A percentile compares a stretch with the other conserved stretches of the same genome.
Conservation (phyloP, 1,284 basidiomycete genomes). For the Apiotrichum laibachii region DNA sequence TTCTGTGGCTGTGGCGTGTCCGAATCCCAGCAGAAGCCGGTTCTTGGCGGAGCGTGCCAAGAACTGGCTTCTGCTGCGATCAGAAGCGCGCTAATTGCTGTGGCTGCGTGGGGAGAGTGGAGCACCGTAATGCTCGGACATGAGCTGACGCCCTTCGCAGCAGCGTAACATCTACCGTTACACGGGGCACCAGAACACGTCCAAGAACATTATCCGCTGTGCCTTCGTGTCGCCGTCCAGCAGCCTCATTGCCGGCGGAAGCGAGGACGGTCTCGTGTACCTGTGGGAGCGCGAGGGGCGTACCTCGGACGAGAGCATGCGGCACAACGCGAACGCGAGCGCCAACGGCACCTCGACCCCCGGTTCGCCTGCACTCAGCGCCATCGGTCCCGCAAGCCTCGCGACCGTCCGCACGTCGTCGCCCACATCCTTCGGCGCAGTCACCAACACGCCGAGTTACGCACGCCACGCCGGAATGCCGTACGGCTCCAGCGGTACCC, state of each 20-base stretch:
- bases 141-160: constrained; percentile 22
- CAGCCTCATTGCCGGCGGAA: constrained; percentile 51
- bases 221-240: constrained; percentile 49
- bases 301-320: constrained; percentile 10
- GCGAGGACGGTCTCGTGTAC: constrained; percentile 50
- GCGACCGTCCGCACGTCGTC: constrained; percentile 8
- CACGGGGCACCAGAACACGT: constrained; percentile 56
- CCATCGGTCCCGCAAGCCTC: not conserved
- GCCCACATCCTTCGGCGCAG: not conserved
- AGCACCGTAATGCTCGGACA: not conserved
- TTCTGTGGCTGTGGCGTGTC: too few species aligned
- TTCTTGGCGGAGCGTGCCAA: too few species aligned
- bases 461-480: too few species aligned
- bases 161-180: constrained; percentile 53
- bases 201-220: constrained; percentile 54
- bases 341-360: constrained; percentile 4
- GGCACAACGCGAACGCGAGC: not conserved
- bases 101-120: too few species aligned
- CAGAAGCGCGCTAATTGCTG: too few species aligned
- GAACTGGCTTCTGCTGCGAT: too few species aligned
- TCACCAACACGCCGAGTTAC: not conserved
- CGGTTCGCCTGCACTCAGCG: not conserved
- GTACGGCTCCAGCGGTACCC: not conserved
- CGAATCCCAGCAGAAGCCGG: too few species aligned
- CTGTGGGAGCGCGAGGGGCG: constrained; percentile 43